These are phyloP conservation scores for Solanum pinnatisectum DNA, from an alignment of 257 asterid genomes.

Conservation along the genomic window DNA sequence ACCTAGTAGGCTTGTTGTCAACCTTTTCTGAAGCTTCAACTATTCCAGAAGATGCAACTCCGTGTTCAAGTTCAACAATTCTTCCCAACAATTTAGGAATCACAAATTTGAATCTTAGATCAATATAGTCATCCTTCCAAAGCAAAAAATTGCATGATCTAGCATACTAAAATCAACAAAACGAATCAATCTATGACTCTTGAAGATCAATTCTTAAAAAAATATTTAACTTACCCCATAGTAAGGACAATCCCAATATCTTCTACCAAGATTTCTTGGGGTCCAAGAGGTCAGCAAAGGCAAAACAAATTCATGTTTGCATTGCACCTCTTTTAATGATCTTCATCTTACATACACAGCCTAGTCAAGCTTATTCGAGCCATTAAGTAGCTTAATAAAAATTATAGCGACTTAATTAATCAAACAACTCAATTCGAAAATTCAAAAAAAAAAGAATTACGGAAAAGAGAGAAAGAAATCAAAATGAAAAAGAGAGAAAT, in stretches of 20 bases:
- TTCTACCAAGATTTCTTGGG: not conserved
- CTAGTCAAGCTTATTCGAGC: not conserved
- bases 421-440: not conserved
- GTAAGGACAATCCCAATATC: not conserved
- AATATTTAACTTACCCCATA: not conserved
- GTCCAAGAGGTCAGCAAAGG: not conserved
- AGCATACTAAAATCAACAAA: not conserved
- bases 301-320: not conserved
- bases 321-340: not conserved
- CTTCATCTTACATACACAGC: not conserved
- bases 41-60: not conserved
- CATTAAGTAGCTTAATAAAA: not conserved
- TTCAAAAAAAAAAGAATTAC: no score
- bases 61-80: not conserved
- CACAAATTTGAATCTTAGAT: not conserved
- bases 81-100: not conserved
- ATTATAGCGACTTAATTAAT: no score
- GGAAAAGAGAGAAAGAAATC: not conserved
- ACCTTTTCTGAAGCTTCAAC: not conserved
- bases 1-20: not conserved
- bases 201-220: not conserved
- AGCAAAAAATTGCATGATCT: no score
- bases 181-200: not conserved
- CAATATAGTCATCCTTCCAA: not conserved
- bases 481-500: not conserved